Conservation (phyloP, 140 eudicot genomes). For the Ambrosia hybrid region DNA sequence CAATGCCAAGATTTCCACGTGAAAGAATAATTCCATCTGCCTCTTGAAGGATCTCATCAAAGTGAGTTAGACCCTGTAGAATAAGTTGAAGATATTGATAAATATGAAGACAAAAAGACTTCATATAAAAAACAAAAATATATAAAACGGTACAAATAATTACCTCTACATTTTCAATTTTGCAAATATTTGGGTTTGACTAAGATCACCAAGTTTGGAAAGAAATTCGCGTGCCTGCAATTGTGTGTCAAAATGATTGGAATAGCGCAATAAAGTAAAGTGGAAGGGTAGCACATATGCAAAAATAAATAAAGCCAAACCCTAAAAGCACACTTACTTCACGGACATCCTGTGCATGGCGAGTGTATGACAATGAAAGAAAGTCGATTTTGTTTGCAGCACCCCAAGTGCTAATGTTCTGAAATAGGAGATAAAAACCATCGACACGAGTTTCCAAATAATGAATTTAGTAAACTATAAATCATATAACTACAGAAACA, state of each 20-base stretch:
- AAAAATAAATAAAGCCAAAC: constrained; percentile 16
- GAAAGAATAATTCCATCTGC: constrained; percentile 99
- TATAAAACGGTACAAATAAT: constrained; percentile 5
- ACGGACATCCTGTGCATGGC: constrained; percentile 98
- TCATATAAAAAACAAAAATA: neutral
- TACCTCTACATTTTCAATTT: constrained; percentile 90
- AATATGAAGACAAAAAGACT: neutral
- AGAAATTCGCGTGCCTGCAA: constrained; percentile 84
- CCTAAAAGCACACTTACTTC: constrained; percentile 62
- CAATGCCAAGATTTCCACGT: constrained; percentile 98
- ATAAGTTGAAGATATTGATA: constrained; percentile 10
- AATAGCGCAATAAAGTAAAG: constrained; percentile 3
- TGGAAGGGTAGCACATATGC: constrained; percentile 1
- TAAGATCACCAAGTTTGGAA: constrained; percentile 78
- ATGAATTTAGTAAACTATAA: neutral
- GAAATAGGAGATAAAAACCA: constrained; percentile 20
- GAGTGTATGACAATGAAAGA: constrained; percentile 90
- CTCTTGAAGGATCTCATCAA: constrained; percentile 96
- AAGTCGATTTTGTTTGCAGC: constrained; percentile 90
- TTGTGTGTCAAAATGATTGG: neutral
- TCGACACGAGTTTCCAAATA: constrained; percentile 13
- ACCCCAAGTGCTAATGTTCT: constrained; percentile 98
- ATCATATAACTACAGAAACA: neutral
- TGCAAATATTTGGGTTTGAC: constrained; percentile 94
- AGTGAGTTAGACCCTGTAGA: constrained; percentile 86